Evolutionary conservation across 768 basidiomycete species (phyloP).

Genomic region (Chalciporus pseudorubinellus): DNA sequence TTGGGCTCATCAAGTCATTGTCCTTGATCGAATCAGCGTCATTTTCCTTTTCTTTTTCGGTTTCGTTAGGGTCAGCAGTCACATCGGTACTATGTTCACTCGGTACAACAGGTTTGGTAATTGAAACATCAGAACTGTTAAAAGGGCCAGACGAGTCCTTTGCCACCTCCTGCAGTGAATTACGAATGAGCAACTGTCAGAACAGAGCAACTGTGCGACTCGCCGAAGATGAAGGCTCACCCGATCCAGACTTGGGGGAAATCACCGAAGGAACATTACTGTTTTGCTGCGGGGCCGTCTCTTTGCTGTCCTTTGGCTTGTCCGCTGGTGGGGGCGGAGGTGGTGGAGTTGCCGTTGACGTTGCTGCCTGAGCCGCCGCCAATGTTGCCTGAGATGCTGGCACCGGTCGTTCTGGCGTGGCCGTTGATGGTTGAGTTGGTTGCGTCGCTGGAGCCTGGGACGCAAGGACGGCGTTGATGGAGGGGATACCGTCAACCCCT

Average conservation of each 20-base stretch:
- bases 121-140: constrained; percentile 13
- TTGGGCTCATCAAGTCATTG: neutral
- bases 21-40: constrained; percentile 21
- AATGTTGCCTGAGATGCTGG: neutral
- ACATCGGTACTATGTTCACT: constrained; percentile 25
- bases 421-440: neutral
- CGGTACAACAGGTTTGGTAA: constrained; percentile 29
- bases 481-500: constrained; percentile 24
- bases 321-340: constrained; percentile 1
- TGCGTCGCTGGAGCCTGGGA: constrained; percentile 1
- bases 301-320: constrained; percentile 12
- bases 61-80: constrained; percentile 19
- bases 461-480: constrained; percentile 15
- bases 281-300: neutral
- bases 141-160: neutral
- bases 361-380: neutral
- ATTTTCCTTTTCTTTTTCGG: constrained; percentile 23
- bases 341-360: neutral
- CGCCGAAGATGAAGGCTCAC: constrained; percentile 34
- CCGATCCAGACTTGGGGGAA: constrained; percentile 14
- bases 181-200: constrained; percentile 31
- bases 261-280: neutral
- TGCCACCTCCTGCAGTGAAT: constrained; percentile 16
- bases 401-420: neutral
- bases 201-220: constrained; percentile 21